Evolutionary conservation across 2,329 filamentous ascomycete genomes (phyloP), one percentile per base, ranked within the genome.

Genomic region (Penicillium aurantiogriseum): DNA sequence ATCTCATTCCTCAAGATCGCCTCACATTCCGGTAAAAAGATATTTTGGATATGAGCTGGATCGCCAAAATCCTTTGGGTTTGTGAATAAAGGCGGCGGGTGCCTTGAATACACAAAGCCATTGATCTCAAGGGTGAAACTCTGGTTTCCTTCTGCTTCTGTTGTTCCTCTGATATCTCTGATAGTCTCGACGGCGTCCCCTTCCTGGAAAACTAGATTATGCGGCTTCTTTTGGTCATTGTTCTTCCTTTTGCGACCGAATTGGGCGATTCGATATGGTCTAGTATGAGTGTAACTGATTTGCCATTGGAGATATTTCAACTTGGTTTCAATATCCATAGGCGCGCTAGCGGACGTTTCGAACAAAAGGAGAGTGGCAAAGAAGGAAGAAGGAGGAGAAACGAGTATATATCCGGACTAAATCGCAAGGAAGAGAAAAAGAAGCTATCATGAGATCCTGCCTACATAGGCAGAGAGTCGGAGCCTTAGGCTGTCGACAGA

Each of bases 291-390:
- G 23, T 58, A 59, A 17, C 25, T 49, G 7, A 25, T 4, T 53
- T 59, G 54, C 57, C 54, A 59, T 50, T 56, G 43, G 47, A 58
- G 56, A 29, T 58, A 56, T 51, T 46, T 58, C 42, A 56, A 45
- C 25, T 44, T 58, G 4, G 53, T 51, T 42, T 49, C 23, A 27
- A 56, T 51, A 27, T 51, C 52, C 17, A 38, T 38, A 19, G n/a
- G 1, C 36, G 9, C 4, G 36, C 17, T 38, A 38, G 36, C 9
- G 11, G n/a, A 38, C 2, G 9, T 38, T 19, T 38, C 8, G 35
- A 8, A 2, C 9, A 38, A 19, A 38, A 19, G 4, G 17, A 19
- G 19, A 10, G 8, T n/a, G 17, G 4, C 8, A n/a, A 38, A 19
- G 35, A 19, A 38, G 8, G 8, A 36, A n/a, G 7, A n/a, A 13